Evolutionary conservation across 768 basidiomycete genomes (phyloP).

Genomic region (Panaeolus cyanescens): DNA sequence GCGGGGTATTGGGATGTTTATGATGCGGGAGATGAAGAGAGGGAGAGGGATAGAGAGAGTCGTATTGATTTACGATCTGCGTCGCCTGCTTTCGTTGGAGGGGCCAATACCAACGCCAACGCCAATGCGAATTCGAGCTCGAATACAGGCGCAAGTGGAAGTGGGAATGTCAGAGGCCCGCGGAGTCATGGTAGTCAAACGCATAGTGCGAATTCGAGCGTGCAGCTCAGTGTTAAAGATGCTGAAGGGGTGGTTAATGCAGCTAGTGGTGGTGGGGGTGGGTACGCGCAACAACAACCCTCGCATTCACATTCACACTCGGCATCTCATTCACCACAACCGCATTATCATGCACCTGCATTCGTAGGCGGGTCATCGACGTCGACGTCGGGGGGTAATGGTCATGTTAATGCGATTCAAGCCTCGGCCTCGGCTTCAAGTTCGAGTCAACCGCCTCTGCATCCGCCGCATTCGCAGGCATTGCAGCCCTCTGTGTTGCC

Average conservation of each 20-base stretch:
- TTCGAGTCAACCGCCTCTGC: neutral
- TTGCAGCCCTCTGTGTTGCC: neutral
- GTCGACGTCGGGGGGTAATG: too few relatives aligned
- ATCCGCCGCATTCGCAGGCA: neutral
- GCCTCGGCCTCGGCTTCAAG: neutral
- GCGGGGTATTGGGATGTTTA: neutral
- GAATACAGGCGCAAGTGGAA: neutral
- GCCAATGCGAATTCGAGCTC: too few relatives aligned
- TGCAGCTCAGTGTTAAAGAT: neutral
- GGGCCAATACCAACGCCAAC: too few relatives aligned
- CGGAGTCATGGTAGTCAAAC: neutral
- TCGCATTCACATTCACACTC: neutral
- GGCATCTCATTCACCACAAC: neutral
- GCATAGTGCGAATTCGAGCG: neutral
- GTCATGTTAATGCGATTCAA: too few relatives aligned
- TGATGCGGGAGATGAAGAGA: neutral
- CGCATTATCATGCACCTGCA: neutral
- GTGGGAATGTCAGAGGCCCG: neutral
- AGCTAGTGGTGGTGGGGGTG: neutral
- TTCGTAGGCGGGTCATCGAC: neutral
- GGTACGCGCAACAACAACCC: neutral
- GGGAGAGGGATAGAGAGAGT: neutral
- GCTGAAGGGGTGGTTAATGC: neutral
- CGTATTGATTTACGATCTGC: neutral
- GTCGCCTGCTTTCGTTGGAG: neutral